A percentile compares a stretch with the other conserved stretches of the same genome.
phyloP scores from a whole-genome alignment of 371 early-diverging fungal species.

The Dentiscutata heterogama region DNA sequence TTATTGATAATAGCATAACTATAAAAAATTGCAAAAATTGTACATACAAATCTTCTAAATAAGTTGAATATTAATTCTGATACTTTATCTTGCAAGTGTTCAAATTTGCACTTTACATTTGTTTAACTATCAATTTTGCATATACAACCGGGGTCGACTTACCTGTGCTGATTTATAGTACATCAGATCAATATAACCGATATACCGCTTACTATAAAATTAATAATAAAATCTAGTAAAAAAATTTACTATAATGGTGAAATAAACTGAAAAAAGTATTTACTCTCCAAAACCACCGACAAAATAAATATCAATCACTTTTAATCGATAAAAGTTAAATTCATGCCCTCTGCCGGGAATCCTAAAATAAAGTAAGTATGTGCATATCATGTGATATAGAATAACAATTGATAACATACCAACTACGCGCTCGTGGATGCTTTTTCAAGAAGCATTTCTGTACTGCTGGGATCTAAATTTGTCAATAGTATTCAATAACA shows the following conservation, averaged over 20 bases:
- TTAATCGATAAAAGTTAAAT: constrained; percentile 63
- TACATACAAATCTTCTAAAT: too few species aligned
- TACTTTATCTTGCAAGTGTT: too few species aligned
- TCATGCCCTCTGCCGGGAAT: constrained; percentile 58
- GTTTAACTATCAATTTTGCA: not conserved
- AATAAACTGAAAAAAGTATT: too few species aligned
- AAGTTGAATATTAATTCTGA: too few species aligned
- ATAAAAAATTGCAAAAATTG: too few species aligned
- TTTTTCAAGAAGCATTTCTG: constrained; percentile 30
- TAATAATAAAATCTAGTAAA: too few species aligned
- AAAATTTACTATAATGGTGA: too few species aligned
- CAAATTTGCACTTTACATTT: not conserved
- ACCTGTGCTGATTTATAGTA: constrained; percentile 32
- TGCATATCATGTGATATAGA: not conserved
- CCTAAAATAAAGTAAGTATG: constrained; percentile 43
- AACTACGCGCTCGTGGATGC: constrained; percentile 62
- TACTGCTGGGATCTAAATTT: not conserved
- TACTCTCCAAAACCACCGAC: constrained; percentile 64
- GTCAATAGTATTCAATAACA: not conserved
- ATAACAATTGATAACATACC: constrained; percentile 38
- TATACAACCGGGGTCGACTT: not conserved
- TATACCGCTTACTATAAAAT: constrained; percentile 50
- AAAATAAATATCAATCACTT: constrained; percentile 62
- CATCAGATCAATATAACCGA: constrained; percentile 57
- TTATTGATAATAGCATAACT: too few species aligned